Base-by-base conservation (phyloP, 352 stramenopile genomes). In the Globisporangium nunn region DNA sequence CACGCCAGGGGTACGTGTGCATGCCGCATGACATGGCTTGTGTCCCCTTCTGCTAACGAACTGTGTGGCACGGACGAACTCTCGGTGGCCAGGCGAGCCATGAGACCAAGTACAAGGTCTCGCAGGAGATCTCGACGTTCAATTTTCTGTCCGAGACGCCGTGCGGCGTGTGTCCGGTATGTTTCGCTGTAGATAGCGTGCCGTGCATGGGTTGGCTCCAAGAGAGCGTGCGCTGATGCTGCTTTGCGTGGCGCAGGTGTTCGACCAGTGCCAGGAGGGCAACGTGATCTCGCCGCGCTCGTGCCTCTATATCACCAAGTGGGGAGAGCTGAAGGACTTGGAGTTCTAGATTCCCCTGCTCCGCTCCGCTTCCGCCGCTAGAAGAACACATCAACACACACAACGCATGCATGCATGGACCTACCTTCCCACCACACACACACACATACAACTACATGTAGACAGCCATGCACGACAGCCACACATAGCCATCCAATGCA, bases 261-360 rank as follows among this genome's bases (percentile, higher is more conserved):
- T 96, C 59, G 75, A 92, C 52, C 88, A 97, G 58, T 97, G 90
- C 71, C 73, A 85, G 37, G 88, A 96, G 63, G 88, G 87, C 59
- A 96, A 93, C 62, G 70, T 96, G 55, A 96, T 97, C 57, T 96
- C 85, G 39, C 90, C 90, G 8, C 80, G 77, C 45, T 95, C 84
- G 64, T 97, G 90, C 76, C 63, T 95, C 44, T 97, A 97, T 63
- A 86, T 96, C 58, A 85, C 73, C 45, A 93, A 96, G 66, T 97
- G 88, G 88, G 70, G 96, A 4, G 84, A 94, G 50, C 72, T 97
- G 58, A 88, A 93, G 63, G 82, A 95, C 60, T 73, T 89, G 55
- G 81, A 91, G 54, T 91, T 93, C 41, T 95, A 84, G 51, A 10
- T 10, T 37, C 31, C 23, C 29, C 31, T 17, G n/a, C 15, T 31